Evolutionary conservation across 1,284 basidiomycete genomes (phyloP), one percentile per base, ranked within the genome.

Genomic region (Taiwanofungus camphoratus): DNA sequence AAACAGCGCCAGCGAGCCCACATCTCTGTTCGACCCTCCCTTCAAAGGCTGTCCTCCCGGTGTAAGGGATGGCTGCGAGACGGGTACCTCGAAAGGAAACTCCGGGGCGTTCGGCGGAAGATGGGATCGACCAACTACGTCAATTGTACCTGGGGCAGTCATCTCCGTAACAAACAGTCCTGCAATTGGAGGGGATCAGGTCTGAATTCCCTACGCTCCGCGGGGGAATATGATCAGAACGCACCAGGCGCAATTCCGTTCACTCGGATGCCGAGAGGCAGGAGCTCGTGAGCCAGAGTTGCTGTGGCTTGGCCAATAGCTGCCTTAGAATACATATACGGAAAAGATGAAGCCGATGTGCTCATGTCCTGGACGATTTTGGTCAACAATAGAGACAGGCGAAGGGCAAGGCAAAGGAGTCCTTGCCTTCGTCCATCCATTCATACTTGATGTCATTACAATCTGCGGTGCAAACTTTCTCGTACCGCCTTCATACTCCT

Each of bases 211-310:
- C n/a, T n/a, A n/a, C n/a, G n/a, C n/a, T n/a, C n/a, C n/a, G n/a
- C n/a, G n/a, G n/a, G n/a, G n/a, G n/a, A n/a, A n/a, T n/a, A n/a
- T n/a, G 24, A 39, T 3, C 6, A 18, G 24, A 19, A 44, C 55
- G 41, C 44, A 62, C 69, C 71, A 5, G 73, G 73, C 3, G 74
- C 73, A 38, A 75, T 76, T 3, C 73, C 73, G 51, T 75, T 76
- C n/a, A 76, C 74, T n/a, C 73, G 60, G 41, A 76, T 70, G 1
- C 73, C 72, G n/a, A 75, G 61, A 1, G 73, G 73, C 7, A 74
- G 57, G 1, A 76, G 58, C 52, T 74, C 74, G 48, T 73, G 69
- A 11, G 74, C 74, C n/a, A 76, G 64, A 4, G 67, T 60, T 8
- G 68, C 56, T 3, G 72, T 74, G 2, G 70, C 70, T 38, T 74